These are phyloP conservation scores for Botryotinia convoluta DNA, from an alignment of 2,329 filamentous ascomycete species.

Conservation along the genomic window DNA sequence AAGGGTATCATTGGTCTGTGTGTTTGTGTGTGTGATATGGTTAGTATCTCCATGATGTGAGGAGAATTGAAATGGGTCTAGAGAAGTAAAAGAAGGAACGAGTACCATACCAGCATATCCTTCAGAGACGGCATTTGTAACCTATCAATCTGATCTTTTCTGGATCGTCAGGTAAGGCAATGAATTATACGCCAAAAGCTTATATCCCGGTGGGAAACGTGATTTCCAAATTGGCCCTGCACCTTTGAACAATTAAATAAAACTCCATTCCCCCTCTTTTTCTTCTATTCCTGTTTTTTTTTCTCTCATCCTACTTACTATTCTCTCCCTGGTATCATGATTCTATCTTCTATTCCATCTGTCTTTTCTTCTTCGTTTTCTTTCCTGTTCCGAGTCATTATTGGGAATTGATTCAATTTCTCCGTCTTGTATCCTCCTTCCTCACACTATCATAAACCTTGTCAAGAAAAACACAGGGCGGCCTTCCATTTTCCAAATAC, in stretches of 20 bases:
- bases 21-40: not conserved
- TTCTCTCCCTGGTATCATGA: not conserved
- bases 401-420: slow-evolving; percentile 3
- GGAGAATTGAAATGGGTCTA: slow-evolving; percentile 18
- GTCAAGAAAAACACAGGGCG: not conserved
- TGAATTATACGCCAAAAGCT: slow-evolving; percentile 12
- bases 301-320: slow-evolving; percentile 8
- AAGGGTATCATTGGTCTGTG: slow-evolving; percentile 17
- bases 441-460: slow-evolving; percentile 9
- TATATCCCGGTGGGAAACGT: slow-evolving; percentile 16
- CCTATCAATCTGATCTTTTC: slow-evolving; percentile 19
- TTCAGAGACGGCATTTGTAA: slow-evolving; percentile 2
- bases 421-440: not conserved
- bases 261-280: slow-evolving; percentile 23
- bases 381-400: slow-evolving; percentile 16
- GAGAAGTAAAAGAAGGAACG: slow-evolving; percentile 13
- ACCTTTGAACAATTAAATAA: slow-evolving; percentile 25
- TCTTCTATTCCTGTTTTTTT: slow-evolving; percentile 15
- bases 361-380: slow-evolving; percentile 13
- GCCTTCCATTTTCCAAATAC: not conserved
- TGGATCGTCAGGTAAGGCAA: slow-evolving; percentile 15
- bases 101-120: slow-evolving; percentile 8
- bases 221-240: slow-evolving; percentile 17
- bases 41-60: slow-evolving; percentile 11
- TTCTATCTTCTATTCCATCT: not conserved